A percentile compares a stretch with the other conserved stretches of the same genome.
These are phyloP conservation scores for Westerdykella ornata DNA, from an alignment of 2,329 filamentous ascomycete genomes.

Conservation along the genomic window DNA sequence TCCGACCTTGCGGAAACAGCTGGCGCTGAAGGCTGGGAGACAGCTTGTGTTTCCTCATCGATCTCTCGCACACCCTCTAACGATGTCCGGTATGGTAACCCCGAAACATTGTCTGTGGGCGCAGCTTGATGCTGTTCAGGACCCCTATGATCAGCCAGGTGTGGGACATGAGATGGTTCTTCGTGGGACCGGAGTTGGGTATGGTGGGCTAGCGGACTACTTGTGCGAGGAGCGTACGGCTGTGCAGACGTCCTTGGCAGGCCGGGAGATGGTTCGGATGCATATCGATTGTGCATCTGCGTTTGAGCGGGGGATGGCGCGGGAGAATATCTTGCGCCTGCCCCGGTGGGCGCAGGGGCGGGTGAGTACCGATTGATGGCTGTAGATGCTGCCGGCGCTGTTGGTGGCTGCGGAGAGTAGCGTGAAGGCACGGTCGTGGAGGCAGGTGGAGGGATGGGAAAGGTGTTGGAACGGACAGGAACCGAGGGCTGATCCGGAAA, in stretches of 20 bases:
- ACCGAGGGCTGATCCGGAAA: slow-evolving; percentile 30
- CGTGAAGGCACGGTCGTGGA: slow-evolving; percentile 27
- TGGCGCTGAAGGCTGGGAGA: slow-evolving; percentile 11
- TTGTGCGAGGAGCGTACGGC: slow-evolving; percentile 57
- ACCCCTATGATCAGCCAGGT: no score
- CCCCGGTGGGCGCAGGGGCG: slow-evolving; percentile 29
- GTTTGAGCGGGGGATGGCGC: slow-evolving; percentile 33
- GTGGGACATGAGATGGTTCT: neutral
- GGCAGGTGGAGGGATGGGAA: slow-evolving; percentile 27
- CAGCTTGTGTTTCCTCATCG: slow-evolving; percentile 20
- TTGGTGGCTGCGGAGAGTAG: slow-evolving; percentile 29
- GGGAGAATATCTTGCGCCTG: slow-evolving; percentile 39
- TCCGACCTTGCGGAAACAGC: slow-evolving; percentile 21
- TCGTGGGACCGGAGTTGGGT: slow-evolving; percentile 9
- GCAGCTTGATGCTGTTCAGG: slow-evolving; percentile 9
- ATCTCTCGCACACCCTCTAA: slow-evolving; percentile 32
- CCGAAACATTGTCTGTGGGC: no score
- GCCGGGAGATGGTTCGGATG: slow-evolving; percentile 29
- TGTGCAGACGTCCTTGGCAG: slow-evolving; percentile 39
- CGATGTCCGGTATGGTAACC: slow-evolving; percentile 20
- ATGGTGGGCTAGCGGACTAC: slow-evolving; percentile 56
- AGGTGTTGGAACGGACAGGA: slow-evolving; percentile 26
- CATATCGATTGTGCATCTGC: slow-evolving; percentile 30
- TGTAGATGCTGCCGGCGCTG: slow-evolving; percentile 30
- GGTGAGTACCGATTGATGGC: slow-evolving; percentile 53